Evolutionary conservation across 768 basidiomycete species (phyloP), one percentile per base, ranked within the genome.

Genomic region (Mycena vulgaris): DNA sequence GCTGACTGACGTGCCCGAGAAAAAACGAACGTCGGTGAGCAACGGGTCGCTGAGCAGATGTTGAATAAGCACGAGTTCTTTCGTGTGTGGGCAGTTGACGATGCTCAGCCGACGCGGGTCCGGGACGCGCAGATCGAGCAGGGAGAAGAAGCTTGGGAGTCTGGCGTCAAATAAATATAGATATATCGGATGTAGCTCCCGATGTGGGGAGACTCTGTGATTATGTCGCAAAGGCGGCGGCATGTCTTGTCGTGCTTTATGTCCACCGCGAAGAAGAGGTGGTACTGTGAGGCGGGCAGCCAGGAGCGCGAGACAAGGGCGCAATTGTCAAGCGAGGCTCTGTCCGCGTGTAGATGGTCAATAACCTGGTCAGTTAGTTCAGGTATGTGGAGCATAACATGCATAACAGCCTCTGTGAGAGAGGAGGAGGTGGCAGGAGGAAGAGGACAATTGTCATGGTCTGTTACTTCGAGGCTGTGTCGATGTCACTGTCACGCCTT

Each of bases 331-430:
- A 64, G 53, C 23, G 63, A 30, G 1, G 9, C 28, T 10, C 30
- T 39, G 27, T 65, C 63, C 0, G 31, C 63, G 63, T 65, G 53
- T 8, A 65, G 63, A 31, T 65, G 63, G 55, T 65, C 63, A 53
- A 65, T 65, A 23, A 65, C 25, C 31, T 65, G 63, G 63, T 65
- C 63, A n/a, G 63, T 65, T n/a, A 65, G 45, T n/a, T 65, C 63
- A 28, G 53, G 16, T 23, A 65, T 57, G 63, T 56, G 63, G 55
- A 65, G 57, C 63, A 65, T 63, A 14, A 35, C 33, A 37, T 6
- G 35, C 35, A 37, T 14, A 37, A n/a, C n/a, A n/a, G n/a, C n/a
- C n/a, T n/a, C n/a, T n/a, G n/a, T n/a, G n/a, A n/a, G n/a, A n/a
- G n/a, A n/a, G n/a, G n/a, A n/a, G n/a, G n/a, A n/a, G n/a, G n/a